Conservation (phyloP, 192 early-diverging fungal species). For the Entophlyctis luteolus region DNA sequence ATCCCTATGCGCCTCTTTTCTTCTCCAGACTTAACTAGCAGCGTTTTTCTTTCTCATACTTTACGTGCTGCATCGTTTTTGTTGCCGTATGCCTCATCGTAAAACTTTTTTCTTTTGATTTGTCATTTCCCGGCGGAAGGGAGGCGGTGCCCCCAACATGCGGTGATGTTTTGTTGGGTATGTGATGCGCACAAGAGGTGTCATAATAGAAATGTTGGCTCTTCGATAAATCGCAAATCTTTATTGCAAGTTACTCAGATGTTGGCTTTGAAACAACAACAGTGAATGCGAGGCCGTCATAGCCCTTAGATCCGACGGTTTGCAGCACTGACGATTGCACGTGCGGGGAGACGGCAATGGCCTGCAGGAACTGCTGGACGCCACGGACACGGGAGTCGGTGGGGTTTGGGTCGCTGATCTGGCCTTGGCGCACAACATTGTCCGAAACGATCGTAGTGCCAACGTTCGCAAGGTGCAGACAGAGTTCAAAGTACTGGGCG, state of each 20-base stretch:
- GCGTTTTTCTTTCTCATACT: background rate
- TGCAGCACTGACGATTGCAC: background rate
- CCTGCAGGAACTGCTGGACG: background rate
- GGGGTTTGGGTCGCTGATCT: background rate
- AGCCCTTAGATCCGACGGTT: constrained; percentile 6
- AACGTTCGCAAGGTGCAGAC: background rate
- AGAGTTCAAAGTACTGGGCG: background rate
- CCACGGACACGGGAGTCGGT: background rate
- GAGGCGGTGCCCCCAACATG: too few species aligned
- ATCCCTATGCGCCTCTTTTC: background rate
- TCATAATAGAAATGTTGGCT: too few species aligned
- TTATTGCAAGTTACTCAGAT: too few species aligned
- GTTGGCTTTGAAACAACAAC: too few species aligned
- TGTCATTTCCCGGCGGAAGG: too few species aligned
- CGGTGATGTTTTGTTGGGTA: too few species aligned
- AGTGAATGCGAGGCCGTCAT: constrained; percentile 4
- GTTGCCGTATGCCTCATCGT: too few species aligned
- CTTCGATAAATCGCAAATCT: too few species aligned
- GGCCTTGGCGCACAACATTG: constrained; percentile 7
- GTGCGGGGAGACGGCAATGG: background rate
- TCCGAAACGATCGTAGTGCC: constrained; percentile 1
- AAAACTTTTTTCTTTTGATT: too few species aligned
- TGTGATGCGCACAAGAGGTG: too few species aligned
- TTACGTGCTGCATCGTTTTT: background rate
- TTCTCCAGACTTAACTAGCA: too few species aligned